Conservation (phyloP, 2,329 filamentous ascomycete genomes). For the Dissoconium aciculare region DNA sequence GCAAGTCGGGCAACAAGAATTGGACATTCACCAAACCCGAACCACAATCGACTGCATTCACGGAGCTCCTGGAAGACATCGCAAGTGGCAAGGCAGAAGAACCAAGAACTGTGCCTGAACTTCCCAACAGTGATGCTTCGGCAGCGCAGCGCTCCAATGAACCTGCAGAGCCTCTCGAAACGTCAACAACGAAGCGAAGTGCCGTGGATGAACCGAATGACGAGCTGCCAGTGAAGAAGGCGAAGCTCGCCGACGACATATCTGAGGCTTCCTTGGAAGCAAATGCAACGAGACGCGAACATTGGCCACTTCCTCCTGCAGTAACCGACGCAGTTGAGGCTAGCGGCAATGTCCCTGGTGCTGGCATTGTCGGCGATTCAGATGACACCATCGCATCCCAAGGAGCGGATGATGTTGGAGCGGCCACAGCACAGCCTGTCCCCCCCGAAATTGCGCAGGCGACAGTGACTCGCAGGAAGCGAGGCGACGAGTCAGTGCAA, state of each 20-base stretch:
- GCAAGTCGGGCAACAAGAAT: constrained; percentile 27
- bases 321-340: constrained; percentile 10
- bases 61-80: constrained; percentile 29
- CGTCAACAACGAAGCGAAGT: constrained; percentile 24
- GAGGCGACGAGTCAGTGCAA: constrained; percentile 34
- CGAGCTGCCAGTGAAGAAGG: constrained; percentile 25
- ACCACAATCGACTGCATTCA: constrained; percentile 15
- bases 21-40: constrained; percentile 18
- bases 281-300: constrained; percentile 8
- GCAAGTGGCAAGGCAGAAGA: constrained; percentile 17
- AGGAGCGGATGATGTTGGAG: constrained; percentile 12
- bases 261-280: constrained; percentile 12
- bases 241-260: constrained; percentile 12
- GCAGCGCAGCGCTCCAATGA: constrained; percentile 10
- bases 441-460: constrained; percentile 7
- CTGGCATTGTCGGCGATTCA: constrained; percentile 4
- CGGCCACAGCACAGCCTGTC: constrained; percentile 13
- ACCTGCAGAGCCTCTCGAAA: constrained; percentile 6
- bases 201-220: constrained; percentile 25
- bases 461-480: constrained; percentile 8
- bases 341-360: constrained; percentile 8
- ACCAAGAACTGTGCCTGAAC: constrained; percentile 7
- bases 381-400: constrained; percentile 5
- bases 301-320: constrained; percentile 13
- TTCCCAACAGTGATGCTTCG: constrained; percentile 4